A percentile compares a stretch with the other conserved stretches of the same genome.
Conservation (phyloP, 1,284 basidiomycete species). For the Farysia itapuensis region DNA sequence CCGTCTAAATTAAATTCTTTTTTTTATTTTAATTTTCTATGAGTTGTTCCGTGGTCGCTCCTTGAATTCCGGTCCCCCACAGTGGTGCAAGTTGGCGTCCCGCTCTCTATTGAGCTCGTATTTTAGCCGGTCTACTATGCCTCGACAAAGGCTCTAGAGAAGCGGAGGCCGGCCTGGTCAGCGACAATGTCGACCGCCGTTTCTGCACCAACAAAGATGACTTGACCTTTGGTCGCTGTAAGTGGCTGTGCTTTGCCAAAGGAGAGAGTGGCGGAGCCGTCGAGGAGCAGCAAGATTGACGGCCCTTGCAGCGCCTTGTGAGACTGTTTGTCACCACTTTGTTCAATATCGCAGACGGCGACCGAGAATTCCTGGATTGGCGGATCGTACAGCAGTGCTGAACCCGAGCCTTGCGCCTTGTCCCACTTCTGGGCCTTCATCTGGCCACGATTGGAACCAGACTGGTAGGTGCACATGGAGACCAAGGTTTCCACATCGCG, state of each 20-base stretch:
- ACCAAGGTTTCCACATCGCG: conserved; percentile 90
- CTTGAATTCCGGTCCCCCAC: too few relatives aligned
- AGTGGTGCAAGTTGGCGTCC: too few relatives aligned
- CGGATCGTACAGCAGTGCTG: conserved; percentile 75
- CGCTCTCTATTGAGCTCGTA: too few relatives aligned
- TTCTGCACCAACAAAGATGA: conserved; percentile 81
- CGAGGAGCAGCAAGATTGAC: conserved; percentile 76
- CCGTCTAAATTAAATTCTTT: too few relatives aligned
- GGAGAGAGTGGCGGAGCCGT: conserved; percentile 67
- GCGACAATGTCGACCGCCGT: conserved; percentile 62
- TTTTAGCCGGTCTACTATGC: too few relatives aligned
- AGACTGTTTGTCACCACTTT: not conserved
- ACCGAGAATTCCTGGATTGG: conserved; percentile 94
- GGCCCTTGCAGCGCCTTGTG: conserved; percentile 71
- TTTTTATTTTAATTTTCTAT: too few relatives aligned
- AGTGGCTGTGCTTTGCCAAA: not conserved
- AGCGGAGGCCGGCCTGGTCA: not conserved
- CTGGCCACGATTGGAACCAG: conserved; percentile 64
- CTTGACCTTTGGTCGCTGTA: conserved; percentile 67
- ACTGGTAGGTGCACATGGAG: conserved; percentile 82
- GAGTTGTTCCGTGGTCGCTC: too few relatives aligned
- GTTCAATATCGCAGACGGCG: not conserved
- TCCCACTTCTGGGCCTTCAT: conserved; percentile 67
- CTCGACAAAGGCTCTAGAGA: conserved; percentile 34
- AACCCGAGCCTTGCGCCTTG: conserved; percentile 12